Evolutionary conservation across 2,329 filamentous ascomycete genomes (phyloP).

Genomic region (Paracoccidioides lutzii): DNA sequence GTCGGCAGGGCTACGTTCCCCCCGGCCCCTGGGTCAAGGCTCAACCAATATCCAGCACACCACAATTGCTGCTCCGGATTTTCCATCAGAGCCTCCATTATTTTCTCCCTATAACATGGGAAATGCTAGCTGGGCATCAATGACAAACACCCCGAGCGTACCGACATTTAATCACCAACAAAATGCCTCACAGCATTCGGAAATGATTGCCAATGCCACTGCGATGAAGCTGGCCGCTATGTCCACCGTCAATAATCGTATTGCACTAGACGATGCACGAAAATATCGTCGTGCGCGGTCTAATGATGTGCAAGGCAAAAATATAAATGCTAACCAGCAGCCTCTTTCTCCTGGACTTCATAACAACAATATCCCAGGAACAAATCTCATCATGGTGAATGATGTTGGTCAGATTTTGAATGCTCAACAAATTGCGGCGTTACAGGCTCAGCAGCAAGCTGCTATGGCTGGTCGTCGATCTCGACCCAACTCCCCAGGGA

Average conservation of each 20-base stretch:
- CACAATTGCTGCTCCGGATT: slow-evolving; percentile 61
- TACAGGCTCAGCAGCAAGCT: slow-evolving; percentile 55
- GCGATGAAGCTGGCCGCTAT: slow-evolving; percentile 97
- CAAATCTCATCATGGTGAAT: slow-evolving; percentile 87
- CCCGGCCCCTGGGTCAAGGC: slow-evolving; percentile 51
- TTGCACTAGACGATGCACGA: slow-evolving; percentile 89
- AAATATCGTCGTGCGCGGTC: slow-evolving; percentile 90
- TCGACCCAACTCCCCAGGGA: slow-evolving; percentile 76
- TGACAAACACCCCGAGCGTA: slow-evolving; percentile 96
- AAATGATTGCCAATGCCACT: slow-evolving; percentile 97
- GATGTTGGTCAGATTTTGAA: slow-evolving; percentile 80
- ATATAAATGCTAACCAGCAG: slow-evolving; percentile 38
- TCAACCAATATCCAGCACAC: slow-evolving; percentile 69
- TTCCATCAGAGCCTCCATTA: slow-evolving; percentile 59
- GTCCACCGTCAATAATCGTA: slow-evolving; percentile 95
- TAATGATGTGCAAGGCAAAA: slow-evolving; percentile 53
- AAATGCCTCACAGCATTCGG: slow-evolving; percentile 57
- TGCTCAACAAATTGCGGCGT: slow-evolving; percentile 68
- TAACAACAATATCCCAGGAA: slow-evolving; percentile 49
- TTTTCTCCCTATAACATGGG: slow-evolving; percentile 67
- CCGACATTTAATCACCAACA: slow-evolving; percentile 55
- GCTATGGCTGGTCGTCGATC: slow-evolving; percentile 50
- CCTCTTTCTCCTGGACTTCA: slow-evolving; percentile 56
- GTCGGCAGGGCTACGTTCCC: slow-evolving; percentile 66
- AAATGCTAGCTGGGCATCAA: slow-evolving; percentile 93